Percentiles rank a stretch among this genome's conserved stretches.
Evolutionary conservation across 768 basidiomycete species (phyloP).

Genomic region (Kwoniella shandongensis): DNA sequence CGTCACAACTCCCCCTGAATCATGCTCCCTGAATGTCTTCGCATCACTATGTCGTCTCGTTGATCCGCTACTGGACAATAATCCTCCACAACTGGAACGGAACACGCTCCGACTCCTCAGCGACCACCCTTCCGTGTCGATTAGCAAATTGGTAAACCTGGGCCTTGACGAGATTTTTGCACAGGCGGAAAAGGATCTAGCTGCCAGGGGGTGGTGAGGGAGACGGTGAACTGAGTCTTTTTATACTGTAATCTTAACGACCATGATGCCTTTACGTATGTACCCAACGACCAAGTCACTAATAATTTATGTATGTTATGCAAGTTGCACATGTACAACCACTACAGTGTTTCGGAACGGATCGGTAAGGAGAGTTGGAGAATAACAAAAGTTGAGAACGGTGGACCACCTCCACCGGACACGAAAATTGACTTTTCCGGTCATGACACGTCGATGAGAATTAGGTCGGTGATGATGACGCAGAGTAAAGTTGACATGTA

Average conservation of each 20-base stretch:
- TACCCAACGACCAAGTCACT: too few relatives aligned
- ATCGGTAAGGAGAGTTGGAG: not conserved
- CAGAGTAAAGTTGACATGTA: not conserved
- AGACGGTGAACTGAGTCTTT: not conserved
- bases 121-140: too few relatives aligned
- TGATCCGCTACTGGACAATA: too few relatives aligned
- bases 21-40: too few relatives aligned
- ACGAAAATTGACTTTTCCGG: not conserved
- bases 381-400: too few relatives aligned
- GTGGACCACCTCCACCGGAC: slow-evolving; percentile 19
- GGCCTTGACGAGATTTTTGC: slow-evolving; percentile 10
- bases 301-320: too few relatives aligned
- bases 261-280: not conserved
- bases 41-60: too few relatives aligned
- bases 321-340: too few relatives aligned
- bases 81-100: too few relatives aligned
- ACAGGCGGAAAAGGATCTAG: slow-evolving; percentile 5
- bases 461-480: slow-evolving; percentile 1
- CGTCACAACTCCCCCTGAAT: too few relatives aligned
- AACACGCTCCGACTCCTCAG: too few relatives aligned
- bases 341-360: too few relatives aligned
- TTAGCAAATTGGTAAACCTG: slow-evolving; percentile 4
- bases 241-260: not conserved
- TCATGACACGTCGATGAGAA: not conserved
- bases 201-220: slow-evolving; percentile 8